Conservation (phyloP, 2,329 filamentous ascomycete species). For the Dryadomyces sulphureus region DNA sequence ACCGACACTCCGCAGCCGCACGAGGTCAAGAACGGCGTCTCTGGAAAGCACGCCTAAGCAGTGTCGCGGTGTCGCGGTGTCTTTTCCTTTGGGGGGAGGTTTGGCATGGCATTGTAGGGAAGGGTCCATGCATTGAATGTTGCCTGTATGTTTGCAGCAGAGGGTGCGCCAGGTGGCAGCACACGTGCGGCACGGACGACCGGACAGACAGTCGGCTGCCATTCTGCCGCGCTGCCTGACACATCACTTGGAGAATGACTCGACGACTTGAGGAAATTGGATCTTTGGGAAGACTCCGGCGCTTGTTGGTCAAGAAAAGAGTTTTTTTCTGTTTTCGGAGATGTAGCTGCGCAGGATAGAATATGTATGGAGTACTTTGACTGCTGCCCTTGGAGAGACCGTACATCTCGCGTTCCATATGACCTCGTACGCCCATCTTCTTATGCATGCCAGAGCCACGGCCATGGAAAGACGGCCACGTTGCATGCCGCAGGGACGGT, state of each 20-base stretch:
- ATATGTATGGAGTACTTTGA: not conserved
- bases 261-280: not conserved
- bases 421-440: not conserved
- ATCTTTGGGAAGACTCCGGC: not conserved
- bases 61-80: too few species aligned
- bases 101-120: too few species aligned
- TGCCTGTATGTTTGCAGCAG: too few species aligned
- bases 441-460: not conserved
- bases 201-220: not conserved
- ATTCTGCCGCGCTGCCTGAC: not conserved
- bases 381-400: not conserved
- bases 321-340: not conserved
- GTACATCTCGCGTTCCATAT: not conserved
- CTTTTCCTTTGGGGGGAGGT: too few species aligned
- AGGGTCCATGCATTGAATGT: not conserved
- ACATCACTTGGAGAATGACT: not conserved
- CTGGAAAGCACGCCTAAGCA: not conserved
- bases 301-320: not conserved
- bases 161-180: not conserved
- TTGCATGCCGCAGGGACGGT: not conserved
- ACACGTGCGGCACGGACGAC: not conserved
- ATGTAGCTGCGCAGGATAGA: not conserved
- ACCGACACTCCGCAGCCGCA: conserved; percentile 16
- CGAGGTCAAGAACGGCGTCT: conserved; percentile 1
- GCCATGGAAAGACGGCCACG: not conserved